Evolutionary conservation across 2,329 filamentous ascomycete species (phyloP), one percentile per base, ranked within the genome.

Genomic region (Elsinoe batatas): DNA sequence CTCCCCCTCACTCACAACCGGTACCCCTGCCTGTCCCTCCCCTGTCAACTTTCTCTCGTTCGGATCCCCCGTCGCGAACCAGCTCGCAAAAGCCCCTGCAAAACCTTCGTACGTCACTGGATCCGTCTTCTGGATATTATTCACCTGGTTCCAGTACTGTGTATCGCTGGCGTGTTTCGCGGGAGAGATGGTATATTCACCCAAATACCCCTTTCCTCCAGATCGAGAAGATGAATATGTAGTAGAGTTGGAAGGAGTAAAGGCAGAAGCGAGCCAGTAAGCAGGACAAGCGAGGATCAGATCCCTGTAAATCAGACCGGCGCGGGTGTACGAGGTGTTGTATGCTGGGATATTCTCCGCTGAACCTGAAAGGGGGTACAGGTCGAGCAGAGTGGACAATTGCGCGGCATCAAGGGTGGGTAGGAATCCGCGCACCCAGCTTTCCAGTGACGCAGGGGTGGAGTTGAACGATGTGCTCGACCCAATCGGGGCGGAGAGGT

Each of bases 141-240:
- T 79, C 61, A 82, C 64, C 33, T 70, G 71, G 61, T 84, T 79
- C 80, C 80, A 84, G 68, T 78, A 83, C 43, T 73, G 72, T 4
- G 76, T 78, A 64, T 84, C 81, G 56, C 73, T 77, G 0, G 75
- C 81, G 64, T 84, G 81, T 57, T 73, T 79, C 0, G 81, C 80
- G 0, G 81, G 81, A 5, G 69, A 63, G 53, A 83, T 82, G 0
- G 76, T 79, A 61, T 84, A 84, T 64, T 84, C 79, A 1, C 77
- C 76, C 18, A 83, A 36, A 69, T 77, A 84, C 2, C 77, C 72
- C 1, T 70, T 70, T 13, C 64, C 64, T 26, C 18, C 10, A n/a
- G 18, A 44, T 3, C 20, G n/a, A 8, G 8, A 26, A n/a, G 18
- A 4, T 8, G 22, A 20, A 35, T 8, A 30, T 35, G 44, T 33